These are phyloP conservation scores for Aspergillus coremiiformis DNA, from an alignment of 495 filamentous ascomycete genomes.

Conservation along the genomic window DNA sequence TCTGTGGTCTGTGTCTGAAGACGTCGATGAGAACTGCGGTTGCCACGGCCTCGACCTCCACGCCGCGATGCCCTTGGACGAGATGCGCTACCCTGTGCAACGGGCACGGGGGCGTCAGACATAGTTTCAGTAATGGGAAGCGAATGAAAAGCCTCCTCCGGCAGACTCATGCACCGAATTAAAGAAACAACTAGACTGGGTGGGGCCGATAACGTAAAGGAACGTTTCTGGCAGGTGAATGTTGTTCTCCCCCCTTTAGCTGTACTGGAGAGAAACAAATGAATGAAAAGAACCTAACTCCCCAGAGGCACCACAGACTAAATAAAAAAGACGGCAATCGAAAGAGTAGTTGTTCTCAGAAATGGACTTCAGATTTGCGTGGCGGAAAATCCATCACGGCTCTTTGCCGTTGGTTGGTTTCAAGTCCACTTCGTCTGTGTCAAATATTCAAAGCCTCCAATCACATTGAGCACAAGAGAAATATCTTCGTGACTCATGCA, in stretches of 20 bases:
- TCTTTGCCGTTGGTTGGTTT: background rate
- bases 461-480: background rate
- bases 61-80: conserved; percentile 25
- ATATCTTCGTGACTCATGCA: conserved; percentile 9
- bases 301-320: background rate
- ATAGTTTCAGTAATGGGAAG: conserved; percentile 13
- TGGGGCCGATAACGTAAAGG: no score
- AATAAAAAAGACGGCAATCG: background rate
- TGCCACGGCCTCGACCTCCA: conserved; percentile 27
- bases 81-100: conserved; percentile 18
- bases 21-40: conserved; percentile 9
- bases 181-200: background rate
- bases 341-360: background rate
- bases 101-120: conserved; percentile 14
- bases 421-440: background rate
- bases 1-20: conserved; percentile 5
- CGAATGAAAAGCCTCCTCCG: background rate
- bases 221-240: no score
- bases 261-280: background rate
- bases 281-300: background rate
- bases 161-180: conserved; percentile 13
- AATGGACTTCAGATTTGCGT: background rate
- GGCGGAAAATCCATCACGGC: background rate
- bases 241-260: no score
- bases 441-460: background rate